Evolutionary conservation across 106 monocot species (phyloP), one percentile per base, ranked within the genome.

Genomic region (Hemerocallis citrina): DNA sequence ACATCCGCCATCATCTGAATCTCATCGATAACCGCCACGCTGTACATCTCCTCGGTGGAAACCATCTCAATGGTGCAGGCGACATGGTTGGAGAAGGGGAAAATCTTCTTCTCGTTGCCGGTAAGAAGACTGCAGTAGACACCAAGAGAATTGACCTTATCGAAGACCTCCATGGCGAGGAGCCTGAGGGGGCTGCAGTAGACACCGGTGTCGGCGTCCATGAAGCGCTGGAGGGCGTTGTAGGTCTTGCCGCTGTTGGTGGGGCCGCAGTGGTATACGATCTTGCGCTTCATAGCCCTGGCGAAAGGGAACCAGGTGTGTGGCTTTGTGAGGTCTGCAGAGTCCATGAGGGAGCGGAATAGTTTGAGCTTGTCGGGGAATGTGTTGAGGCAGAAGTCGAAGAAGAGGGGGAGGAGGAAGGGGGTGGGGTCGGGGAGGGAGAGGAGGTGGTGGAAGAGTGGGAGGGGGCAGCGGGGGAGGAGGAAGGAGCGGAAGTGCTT

Each of bases 191-290:
- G 98, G 66, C 88, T 79, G 71, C 98, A 98, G 49, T 98, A 98
- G 6, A 98, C 79, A 0, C 79, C 98, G 4, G 69, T 76, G 46
- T 67, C 62, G 6, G 92, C 88, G 58, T 79, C 82, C 79, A 82
- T 80, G 81, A 88, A 92, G 23, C 82, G 68, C 61, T 77, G 73
- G 8, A 98, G 74, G 3, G 98, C 98, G 35, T 92, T 92, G 63
- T 88, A 85, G 21, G 98, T 98, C 75, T 98, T 98, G 5, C 98
- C 98, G 37, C 92, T 92, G 75, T 98, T 98, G 30, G 98, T 98
- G 7, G 98, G 98, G 13, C 98, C 98, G 38, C 98, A 98, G 57
- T 98, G 98, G 72, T 98, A 98, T 12, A 98, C 61, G 14, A 98
- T 76, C 52, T 52, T 70, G 30, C 98, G 70, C 63, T 73, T 76